phyloP scores from a whole-genome alignment of 805 yeast genomes.

The Jamesozyma piceae region DNA sequence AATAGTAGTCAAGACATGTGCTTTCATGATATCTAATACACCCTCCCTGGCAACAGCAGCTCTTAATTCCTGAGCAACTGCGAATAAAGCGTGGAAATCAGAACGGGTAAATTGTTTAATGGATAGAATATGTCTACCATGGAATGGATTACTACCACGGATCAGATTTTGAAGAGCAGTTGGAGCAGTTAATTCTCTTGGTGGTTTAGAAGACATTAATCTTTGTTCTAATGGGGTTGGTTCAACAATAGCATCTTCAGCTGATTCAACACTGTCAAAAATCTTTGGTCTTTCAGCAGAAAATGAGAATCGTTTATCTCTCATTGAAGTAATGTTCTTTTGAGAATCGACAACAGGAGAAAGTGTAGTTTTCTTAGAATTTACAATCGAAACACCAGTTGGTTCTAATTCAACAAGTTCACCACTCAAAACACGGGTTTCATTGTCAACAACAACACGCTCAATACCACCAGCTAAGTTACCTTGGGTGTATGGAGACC shows the following conservation, averaged over 20 bases:
- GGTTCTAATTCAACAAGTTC: slow-evolving; percentile 51
- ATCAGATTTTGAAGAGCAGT: slow-evolving; percentile 71
- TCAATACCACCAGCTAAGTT: slow-evolving; percentile 74
- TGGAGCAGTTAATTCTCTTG: slow-evolving; percentile 64
- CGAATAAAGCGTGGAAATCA: slow-evolving; percentile 84
- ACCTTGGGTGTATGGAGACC: slow-evolving; percentile 49
- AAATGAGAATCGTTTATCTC: slow-evolving; percentile 41
- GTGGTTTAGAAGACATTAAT: slow-evolving; percentile 64
- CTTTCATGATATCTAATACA: slow-evolving; percentile 79
- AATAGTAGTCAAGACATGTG: slow-evolving; percentile 86
- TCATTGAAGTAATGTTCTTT: slow-evolving; percentile 14
- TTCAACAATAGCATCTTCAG: slow-evolving; percentile 46
- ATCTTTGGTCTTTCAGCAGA: slow-evolving; percentile 33
- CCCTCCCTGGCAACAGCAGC: slow-evolving; percentile 95
- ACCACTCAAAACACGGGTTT: slow-evolving; percentile 81
- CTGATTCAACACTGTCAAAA: slow-evolving; percentile 33
- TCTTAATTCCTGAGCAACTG: slow-evolving; percentile 97
- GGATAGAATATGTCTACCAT: slow-evolving; percentile 78
- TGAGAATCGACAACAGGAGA: slow-evolving; percentile 26
- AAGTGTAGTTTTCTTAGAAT: slow-evolving; percentile 34
- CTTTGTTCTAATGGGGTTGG: slow-evolving; percentile 31
- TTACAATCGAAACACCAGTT: slow-evolving; percentile 48
- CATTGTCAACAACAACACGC: slow-evolving; percentile 70
- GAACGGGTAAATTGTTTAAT: slow-evolving; percentile 81
- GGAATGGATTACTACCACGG: slow-evolving; percentile 79